Evolutionary conservation across 1,284 basidiomycete species (phyloP), one percentile per base, ranked within the genome.

Genomic region (Phylloporus gajari): DNA sequence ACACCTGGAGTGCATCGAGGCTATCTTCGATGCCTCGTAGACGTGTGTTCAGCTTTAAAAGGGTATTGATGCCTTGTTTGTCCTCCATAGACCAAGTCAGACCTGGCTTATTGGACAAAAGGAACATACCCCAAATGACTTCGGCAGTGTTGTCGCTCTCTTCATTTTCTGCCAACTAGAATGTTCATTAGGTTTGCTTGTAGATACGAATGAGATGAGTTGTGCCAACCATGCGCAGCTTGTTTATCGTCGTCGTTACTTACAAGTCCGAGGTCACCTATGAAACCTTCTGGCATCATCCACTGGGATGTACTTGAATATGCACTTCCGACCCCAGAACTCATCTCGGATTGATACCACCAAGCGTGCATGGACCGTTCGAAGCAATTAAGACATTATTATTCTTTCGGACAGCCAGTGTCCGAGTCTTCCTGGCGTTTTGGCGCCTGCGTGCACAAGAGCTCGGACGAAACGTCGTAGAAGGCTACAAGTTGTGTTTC

Each of bases 61-160:
- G 99, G 0, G 90, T 88, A 84, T 95, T 98, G 85, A 99, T 99
- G 27, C 90, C 88, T 78, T 96, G 91, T 83, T 99, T 97, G 83
- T 99, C 97, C 88, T 97, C 95, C 96, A 51, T 40, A 40, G n/a
- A 61, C 59, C 6, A n/a, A 13, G 21, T 61, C 60, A 42, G 60
- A n/a, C 35, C 4, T n/a, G 35, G 60, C 19, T 44, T 12, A n/a
- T 15, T n/a, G 17, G 42, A n/a, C 5, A n/a, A 21, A 15, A 13
- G 17, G 40, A 15, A 11, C 90, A 73, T 73, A 95, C 95, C 95
- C 96, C 96, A 97, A 38, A 95, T 95, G 65, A 98, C 97, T 82
- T 97, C 95, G 72, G 92, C 91, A 68, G 91, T 90, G 77, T 97
- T 95, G 68, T 93, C 91, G 70, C 86, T 89, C 83, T 97, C 95